A percentile compares a stretch with the other conserved stretches of the same genome.
phyloP scores from a whole-genome alignment of 75 land plant species.

The Adiantum capillusveneris region DNA sequence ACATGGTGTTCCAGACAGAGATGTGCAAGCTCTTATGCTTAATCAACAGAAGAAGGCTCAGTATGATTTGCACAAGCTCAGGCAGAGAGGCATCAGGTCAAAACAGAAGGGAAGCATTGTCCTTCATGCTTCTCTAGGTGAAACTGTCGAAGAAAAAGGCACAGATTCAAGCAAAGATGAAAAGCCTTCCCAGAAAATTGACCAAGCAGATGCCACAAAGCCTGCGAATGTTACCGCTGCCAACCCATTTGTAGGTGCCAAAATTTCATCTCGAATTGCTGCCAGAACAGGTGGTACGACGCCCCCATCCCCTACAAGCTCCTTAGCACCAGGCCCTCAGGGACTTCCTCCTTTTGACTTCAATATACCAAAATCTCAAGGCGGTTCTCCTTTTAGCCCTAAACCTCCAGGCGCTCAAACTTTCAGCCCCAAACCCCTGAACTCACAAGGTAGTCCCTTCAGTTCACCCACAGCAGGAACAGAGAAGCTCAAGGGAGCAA shows the following conservation, averaged over 20 bases:
- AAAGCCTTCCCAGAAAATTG: not conserved
- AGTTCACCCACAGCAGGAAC: constrained; percentile 14
- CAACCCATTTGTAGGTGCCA: constrained; percentile 21
- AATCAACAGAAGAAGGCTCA: too few species aligned
- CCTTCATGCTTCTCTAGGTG: too few species aligned
- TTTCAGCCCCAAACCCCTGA: constrained; percentile 7
- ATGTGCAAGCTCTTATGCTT: too few species aligned
- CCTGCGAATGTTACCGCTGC: constrained; percentile 8
- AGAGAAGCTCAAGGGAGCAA: constrained; percentile 5
- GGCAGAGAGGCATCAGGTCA: too few species aligned
- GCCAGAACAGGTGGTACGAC: constrained; percentile 4
- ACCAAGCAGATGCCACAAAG: not conserved
- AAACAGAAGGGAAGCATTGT: too few species aligned
- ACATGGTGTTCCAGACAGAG: too few species aligned
- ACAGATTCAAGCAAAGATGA: not conserved
- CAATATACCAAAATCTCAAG: not conserved
- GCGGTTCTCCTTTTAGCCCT: constrained; percentile 3
- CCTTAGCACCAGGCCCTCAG: too few species aligned
- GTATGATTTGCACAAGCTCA: too few species aligned
- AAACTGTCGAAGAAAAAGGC: not conserved
- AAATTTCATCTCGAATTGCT: constrained; percentile 28
- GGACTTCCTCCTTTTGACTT: too few species aligned
- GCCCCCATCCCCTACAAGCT: not conserved
- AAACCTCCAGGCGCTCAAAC: constrained; percentile 5
- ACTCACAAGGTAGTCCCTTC: constrained; percentile 9